Evolutionary conservation across 2,329 filamentous ascomycete species (phyloP), one percentile per base, ranked within the genome.

Genomic region (Sarocladium strictum): DNA sequence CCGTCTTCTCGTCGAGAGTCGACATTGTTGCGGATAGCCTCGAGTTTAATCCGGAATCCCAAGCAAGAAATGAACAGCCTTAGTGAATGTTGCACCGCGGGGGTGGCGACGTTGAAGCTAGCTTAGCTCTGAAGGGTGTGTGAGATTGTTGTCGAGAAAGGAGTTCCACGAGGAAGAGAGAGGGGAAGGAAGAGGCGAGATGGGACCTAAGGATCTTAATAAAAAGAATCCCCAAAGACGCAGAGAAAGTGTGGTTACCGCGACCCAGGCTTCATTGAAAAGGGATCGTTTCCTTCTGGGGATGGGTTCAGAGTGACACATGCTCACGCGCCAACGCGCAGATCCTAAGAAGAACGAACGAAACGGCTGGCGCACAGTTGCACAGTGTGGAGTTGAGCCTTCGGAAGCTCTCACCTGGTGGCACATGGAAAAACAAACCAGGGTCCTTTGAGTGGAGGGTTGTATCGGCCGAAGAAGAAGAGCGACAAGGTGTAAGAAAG

Each of bases 1-100:
- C 52, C n/a, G 35, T 26, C 52, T 62, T 59, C 54, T 64, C 62
- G 47, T 67, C 63, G 53, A 64, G 58, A 47, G 50, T 40, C 50
- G 65, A 54, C 63, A 67, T 67, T 54, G 49, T 51, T 9, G 27
- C n/a, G 5, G 27, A 21, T 7, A 33, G 19, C 5, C 21, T 19
- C 23, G 47, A 23, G 43, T 3, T 19, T 35, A n/a, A 29, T 49
- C 17, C 27, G 27, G n/a, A 7, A 27, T 47, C 21, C 7, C 3
- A n/a, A 27, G 24, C n/a, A 24, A 3, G 5, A 51, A 19, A 51
- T 23, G 47, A 51, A 17, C 27, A 51, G 27, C n/a, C 14, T 51
- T 24, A 49, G 17, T 51, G 27, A 21, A 51, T 12, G 14, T n/a
- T 7, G 27, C 21, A 35, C 21, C 27, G 47, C 17, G 47, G 29